Conservation (phyloP, 805 yeast genomes). For the Ogataea thermomethanolica region DNA sequence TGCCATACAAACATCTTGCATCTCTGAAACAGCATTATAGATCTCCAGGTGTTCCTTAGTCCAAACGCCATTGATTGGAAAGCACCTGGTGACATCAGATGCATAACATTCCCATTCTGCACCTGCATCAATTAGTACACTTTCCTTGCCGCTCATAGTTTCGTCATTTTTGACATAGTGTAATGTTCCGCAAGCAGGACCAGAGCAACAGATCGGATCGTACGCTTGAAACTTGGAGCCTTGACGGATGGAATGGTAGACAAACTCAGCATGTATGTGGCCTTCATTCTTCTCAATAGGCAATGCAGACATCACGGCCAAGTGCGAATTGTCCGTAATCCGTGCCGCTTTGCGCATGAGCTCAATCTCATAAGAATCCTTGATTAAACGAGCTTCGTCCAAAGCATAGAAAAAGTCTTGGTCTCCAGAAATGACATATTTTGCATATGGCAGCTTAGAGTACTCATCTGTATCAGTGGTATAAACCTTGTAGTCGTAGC, state of each 20-base stretch:
- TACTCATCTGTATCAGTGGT: slow-evolving; percentile 57
- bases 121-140: slow-evolving; percentile 90
- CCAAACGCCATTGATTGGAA: slow-evolving; percentile 91
- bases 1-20: slow-evolving; percentile 76
- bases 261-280: slow-evolving; percentile 93
- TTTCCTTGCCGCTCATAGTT: slow-evolving; percentile 50
- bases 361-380: slow-evolving; percentile 77
- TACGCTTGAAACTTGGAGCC: slow-evolving; percentile 88
- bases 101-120: slow-evolving; percentile 96
- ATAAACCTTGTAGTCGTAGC: slow-evolving; percentile 31
- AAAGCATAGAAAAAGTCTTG: slow-evolving; percentile 61
- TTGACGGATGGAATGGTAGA: slow-evolving; percentile 89
- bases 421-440: slow-evolving; percentile 42
- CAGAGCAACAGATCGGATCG: slow-evolving; percentile 95
- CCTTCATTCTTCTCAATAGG: slow-evolving; percentile 86
- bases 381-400: slow-evolving; percentile 82
- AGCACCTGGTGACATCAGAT: slow-evolving; percentile 90
- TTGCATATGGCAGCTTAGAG: slow-evolving; percentile 34
- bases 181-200: slow-evolving; percentile 84
- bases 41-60: slow-evolving; percentile 80
- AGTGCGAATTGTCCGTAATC: slow-evolving; percentile 84
- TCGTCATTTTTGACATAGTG: slow-evolving; percentile 87
- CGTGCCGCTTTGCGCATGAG: slow-evolving; percentile 76
- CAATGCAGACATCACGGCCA: slow-evolving; percentile 88
- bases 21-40: slow-evolving; percentile 72